phyloP scores from a whole-genome alignment of 2,329 filamentous ascomycete species.

The Fusarium foetens region DNA sequence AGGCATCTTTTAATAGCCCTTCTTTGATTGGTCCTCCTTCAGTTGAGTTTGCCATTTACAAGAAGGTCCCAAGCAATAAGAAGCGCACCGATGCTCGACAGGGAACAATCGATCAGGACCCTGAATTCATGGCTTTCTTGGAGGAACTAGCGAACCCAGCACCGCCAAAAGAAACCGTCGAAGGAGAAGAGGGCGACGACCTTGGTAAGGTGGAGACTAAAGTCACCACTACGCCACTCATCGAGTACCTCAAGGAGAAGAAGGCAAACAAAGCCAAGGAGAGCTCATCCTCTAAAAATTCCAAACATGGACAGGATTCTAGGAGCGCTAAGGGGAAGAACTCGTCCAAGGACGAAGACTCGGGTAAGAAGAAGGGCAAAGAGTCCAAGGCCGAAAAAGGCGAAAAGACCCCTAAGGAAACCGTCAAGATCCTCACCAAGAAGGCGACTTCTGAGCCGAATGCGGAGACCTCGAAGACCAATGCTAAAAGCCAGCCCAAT shows the following conservation, averaged over 20 bases:
- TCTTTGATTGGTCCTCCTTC: slow-evolving; percentile 81
- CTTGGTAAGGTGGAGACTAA: slow-evolving; percentile 64
- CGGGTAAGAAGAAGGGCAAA: slow-evolving; percentile 71
- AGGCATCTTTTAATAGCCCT: slow-evolving; percentile 76
- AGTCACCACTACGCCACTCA: slow-evolving; percentile 84
- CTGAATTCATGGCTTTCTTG: slow-evolving; percentile 94
- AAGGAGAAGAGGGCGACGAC: slow-evolving; percentile 57
- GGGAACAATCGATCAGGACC: slow-evolving; percentile 95
- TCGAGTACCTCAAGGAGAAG: slow-evolving; percentile 91
- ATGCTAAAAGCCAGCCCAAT: slow-evolving; percentile 49
- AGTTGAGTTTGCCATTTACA: slow-evolving; percentile 85
- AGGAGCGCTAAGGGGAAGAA: slow-evolving; percentile 61
- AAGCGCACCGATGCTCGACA: slow-evolving; percentile 83
- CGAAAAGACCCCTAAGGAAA: slow-evolving; percentile 65
- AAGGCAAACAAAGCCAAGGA: slow-evolving; percentile 80
- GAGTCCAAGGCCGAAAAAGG: slow-evolving; percentile 66
- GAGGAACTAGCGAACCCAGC: slow-evolving; percentile 82
- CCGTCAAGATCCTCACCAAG: slow-evolving; percentile 72
- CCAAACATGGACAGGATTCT: slow-evolving; percentile 68
- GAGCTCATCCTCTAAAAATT: slow-evolving; percentile 51
- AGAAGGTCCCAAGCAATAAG: slow-evolving; percentile 80
- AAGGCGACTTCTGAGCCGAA: slow-evolving; percentile 63
- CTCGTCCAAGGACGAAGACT: slow-evolving; percentile 57
- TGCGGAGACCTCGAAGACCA: slow-evolving; percentile 58
- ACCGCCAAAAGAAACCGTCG: slow-evolving; percentile 55